A percentile compares a stretch with the other conserved stretches of the same genome.
Evolutionary conservation across 208 protist species (phyloP).

Genomic region (Trypanosoma platydactyli): DNA sequence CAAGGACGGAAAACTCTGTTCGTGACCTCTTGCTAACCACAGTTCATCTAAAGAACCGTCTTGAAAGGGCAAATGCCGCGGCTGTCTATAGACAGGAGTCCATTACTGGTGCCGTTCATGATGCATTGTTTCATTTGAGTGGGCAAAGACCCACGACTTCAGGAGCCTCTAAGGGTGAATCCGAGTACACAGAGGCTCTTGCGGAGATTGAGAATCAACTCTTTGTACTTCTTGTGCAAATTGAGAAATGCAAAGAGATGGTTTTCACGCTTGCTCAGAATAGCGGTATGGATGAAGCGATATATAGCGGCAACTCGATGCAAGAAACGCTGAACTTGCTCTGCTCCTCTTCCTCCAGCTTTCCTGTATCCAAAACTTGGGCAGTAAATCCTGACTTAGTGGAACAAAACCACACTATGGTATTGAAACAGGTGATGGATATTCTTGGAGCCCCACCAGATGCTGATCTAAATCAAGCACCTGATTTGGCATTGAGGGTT

Average conservation of each 20-base stretch:
- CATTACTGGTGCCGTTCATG: conserved; percentile 17
- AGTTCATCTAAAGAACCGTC: conserved; percentile 29
- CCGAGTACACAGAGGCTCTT: conserved; percentile 6
- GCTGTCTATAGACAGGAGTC: conserved; percentile 12
- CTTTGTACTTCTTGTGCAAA: conserved; percentile 35
- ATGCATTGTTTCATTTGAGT: conserved; percentile 31
- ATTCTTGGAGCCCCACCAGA: conserved; percentile 37
- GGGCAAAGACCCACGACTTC: conserved; percentile 14
- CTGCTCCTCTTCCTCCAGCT: not conserved
- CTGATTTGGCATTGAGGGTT: conserved; percentile 40
- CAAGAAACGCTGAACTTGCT: conserved; percentile 22
- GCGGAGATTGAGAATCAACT: conserved; percentile 24
- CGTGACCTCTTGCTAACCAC: conserved; percentile 19
- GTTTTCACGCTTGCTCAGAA: conserved; percentile 18
- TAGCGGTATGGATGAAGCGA: not conserved
- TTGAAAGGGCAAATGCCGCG: conserved; percentile 11
- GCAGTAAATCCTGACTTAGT: not conserved
- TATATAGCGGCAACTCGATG: conserved; percentile 13
- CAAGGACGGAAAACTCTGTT: conserved; percentile 4
- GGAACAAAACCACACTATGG: conserved; percentile 12
- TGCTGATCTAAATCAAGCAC: conserved; percentile 7
- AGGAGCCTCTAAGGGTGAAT: conserved; percentile 1
- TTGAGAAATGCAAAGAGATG: conserved; percentile 42
- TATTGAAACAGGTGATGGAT: conserved; percentile 46
- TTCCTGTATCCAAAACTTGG: not conserved